These are phyloP conservation scores for Yamadazyma dushanensis DNA, from an alignment of 1,139 yeast species.

Conservation along the genomic window DNA sequence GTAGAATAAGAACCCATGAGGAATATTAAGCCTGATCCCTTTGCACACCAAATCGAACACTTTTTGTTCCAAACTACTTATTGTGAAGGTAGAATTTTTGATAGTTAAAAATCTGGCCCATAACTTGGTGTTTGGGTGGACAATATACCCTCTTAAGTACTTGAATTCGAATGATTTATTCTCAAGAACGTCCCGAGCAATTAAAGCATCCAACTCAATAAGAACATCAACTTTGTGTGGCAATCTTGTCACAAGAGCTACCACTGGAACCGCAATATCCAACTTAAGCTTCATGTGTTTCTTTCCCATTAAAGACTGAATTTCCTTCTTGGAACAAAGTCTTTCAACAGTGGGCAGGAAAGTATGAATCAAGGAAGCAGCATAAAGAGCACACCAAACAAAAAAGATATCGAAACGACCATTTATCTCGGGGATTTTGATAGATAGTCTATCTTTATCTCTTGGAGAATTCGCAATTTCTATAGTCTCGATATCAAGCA, in stretches of 20 bases:
- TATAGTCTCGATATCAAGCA: slow-evolving; percentile 31
- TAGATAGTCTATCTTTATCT: slow-evolving; percentile 28
- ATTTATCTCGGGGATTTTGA: slow-evolving; percentile 38
- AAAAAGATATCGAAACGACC: slow-evolving; percentile 44
- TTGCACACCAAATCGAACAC: slow-evolving; percentile 24
- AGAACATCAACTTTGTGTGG: slow-evolving; percentile 54
- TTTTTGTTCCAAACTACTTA: slow-evolving; percentile 14
- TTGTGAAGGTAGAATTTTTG: slow-evolving; percentile 25
- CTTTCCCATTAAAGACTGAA: slow-evolving; percentile 24
- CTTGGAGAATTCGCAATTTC: slow-evolving; percentile 23
- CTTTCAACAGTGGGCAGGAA: slow-evolving; percentile 38
- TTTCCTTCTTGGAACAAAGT: slow-evolving; percentile 28
- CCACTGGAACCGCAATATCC: slow-evolving; percentile 39
- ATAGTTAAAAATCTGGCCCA: slow-evolving; percentile 44
- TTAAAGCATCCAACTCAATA: slow-evolving; percentile 47
- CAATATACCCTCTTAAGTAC: slow-evolving; percentile 49
- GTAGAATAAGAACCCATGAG: slow-evolving; percentile 65
- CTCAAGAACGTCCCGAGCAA: slow-evolving; percentile 27
- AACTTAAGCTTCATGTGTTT: slow-evolving; percentile 27
- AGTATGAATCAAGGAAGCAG: slow-evolving; percentile 32
- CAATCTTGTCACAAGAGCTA: slow-evolving; percentile 45
- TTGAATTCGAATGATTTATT: slow-evolving; percentile 32
- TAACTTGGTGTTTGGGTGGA: slow-evolving; percentile 52
- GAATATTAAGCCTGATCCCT: slow-evolving; percentile 42
- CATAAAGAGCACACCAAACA: slow-evolving; percentile 46